These are phyloP conservation scores for Pigoraptor vietnamica DNA, from an alignment of 78 protist genomes.

Conservation along the genomic window DNA sequence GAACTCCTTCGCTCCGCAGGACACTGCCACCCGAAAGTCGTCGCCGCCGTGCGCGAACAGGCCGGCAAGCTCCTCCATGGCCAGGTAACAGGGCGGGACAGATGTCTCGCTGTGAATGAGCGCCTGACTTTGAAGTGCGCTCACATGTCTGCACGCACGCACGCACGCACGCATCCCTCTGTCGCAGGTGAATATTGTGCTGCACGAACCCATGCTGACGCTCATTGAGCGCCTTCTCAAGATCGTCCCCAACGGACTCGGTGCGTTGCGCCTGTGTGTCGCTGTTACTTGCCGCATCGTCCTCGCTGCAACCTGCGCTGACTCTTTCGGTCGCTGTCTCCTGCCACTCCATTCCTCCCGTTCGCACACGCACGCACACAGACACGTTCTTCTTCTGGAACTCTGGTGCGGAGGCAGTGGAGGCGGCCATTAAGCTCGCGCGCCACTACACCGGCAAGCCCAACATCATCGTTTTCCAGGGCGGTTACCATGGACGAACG, in stretches of 20 bases:
- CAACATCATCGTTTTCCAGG: conserved; percentile 54
- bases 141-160: not conserved
- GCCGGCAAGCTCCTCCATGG: conserved; percentile 32
- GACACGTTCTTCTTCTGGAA: conserved; percentile 31
- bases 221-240: conserved; percentile 12
- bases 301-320: not conserved
- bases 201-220: conserved; percentile 6
- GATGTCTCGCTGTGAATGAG: too few relatives aligned
- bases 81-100: too few relatives aligned
- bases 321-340: too few relatives aligned
- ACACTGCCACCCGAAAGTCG: conserved; percentile 61
- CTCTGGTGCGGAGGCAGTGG: conserved; percentile 70
- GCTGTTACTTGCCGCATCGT: not conserved
- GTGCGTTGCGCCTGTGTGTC: not conserved
- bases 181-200: conserved; percentile 7
- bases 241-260: conserved; percentile 12
- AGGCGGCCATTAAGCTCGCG: conserved; percentile 55
- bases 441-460: conserved; percentile 25
- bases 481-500: conserved; percentile 63
- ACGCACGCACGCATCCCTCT: not conserved
- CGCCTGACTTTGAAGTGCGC: not conserved
- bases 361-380: not conserved
- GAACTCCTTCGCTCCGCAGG: too few relatives aligned
- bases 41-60: conserved; percentile 38
- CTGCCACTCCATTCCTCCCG: not conserved